These are phyloP conservation scores for Stephanodiscus minutulus DNA, from an alignment of 108 stramenopile species.

Conservation along the genomic window DNA sequence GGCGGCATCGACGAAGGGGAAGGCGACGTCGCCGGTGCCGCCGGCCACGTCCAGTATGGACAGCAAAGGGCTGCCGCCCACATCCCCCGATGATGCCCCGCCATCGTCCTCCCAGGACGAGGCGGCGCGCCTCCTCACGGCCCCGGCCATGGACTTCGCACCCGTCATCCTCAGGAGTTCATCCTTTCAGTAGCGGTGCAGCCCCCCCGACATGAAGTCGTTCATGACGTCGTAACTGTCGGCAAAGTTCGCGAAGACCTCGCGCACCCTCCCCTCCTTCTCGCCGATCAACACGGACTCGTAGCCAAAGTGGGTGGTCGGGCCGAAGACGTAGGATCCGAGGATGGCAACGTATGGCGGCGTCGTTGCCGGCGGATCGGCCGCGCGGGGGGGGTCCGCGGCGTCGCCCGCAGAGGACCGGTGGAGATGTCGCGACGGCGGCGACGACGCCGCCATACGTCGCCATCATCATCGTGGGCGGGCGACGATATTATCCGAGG, in stretches of 20 bases:
- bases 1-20: slow-evolving; percentile 88
- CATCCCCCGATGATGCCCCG: slow-evolving; percentile 11
- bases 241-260: slow-evolving; percentile 90
- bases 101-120: not conserved
- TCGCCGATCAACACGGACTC: slow-evolving; percentile 64
- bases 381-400: too few relatives aligned
- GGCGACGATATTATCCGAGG: too few relatives aligned
- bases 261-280: slow-evolving; percentile 77
- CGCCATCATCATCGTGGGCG: too few relatives aligned
- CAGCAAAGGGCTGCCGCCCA: slow-evolving; percentile 23
- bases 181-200: slow-evolving; percentile 98
- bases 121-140: slow-evolving; percentile 42
- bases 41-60: slow-evolving; percentile 95
- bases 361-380: too few relatives aligned
- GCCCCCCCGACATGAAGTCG: slow-evolving; percentile 95
- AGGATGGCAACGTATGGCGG: not conserved
- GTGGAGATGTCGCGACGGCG: too few relatives aligned
- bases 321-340: slow-evolving; percentile 38
- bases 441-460: too few relatives aligned
- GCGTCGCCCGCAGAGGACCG: too few relatives aligned
- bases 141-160: slow-evolving; percentile 65
- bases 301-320: slow-evolving; percentile 85
- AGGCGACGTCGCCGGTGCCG: slow-evolving; percentile 98
- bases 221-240: slow-evolving; percentile 98
- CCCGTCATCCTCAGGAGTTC: slow-evolving; percentile 80